Conservation (phyloP, 306 rosid genomes). For the Malus sylvestris region DNA sequence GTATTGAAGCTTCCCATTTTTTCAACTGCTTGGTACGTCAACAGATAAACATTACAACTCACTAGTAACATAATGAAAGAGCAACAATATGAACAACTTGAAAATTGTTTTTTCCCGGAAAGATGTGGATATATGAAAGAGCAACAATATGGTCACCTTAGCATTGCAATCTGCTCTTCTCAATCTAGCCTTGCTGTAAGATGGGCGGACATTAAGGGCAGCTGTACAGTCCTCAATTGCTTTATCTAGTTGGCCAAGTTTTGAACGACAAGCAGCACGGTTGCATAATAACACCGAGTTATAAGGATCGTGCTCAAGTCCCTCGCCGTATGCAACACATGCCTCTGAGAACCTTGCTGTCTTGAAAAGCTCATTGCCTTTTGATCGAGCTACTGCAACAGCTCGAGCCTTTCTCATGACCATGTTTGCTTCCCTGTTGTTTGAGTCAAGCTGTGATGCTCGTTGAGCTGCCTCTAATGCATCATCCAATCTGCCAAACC, state of each 20-base stretch:
- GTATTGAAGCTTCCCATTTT: conserved; percentile 67
- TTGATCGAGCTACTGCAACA: conserved; percentile 47
- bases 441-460: conserved; percentile 57
- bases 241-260: conserved; percentile 54
- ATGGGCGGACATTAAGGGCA: conserved; percentile 63
- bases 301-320: conserved; percentile 64
- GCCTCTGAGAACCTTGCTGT: conserved; percentile 69
- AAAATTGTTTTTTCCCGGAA: background rate
- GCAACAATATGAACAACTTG: background rate
- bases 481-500: conserved; percentile 50
- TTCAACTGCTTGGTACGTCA: conserved; percentile 40
- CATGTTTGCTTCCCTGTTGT: conserved; percentile 43
- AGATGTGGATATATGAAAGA: background rate
- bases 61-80: background rate
- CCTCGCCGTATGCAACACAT: conserved; percentile 58
- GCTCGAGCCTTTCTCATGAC: conserved; percentile 45
- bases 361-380: conserved; percentile 71
- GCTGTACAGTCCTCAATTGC: conserved; percentile 67
- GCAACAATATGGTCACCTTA: conserved; percentile 41
- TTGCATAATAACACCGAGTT: conserved; percentile 71
- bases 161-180: conserved; percentile 82
- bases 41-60: background rate
- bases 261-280: conserved; percentile 69
- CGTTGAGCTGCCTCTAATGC: conserved; percentile 58
- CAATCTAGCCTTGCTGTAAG: conserved; percentile 68